Evolutionary conservation across 78 protist genomes (phyloP).

Genomic region (Chrysochromulina tobinii): DNA sequence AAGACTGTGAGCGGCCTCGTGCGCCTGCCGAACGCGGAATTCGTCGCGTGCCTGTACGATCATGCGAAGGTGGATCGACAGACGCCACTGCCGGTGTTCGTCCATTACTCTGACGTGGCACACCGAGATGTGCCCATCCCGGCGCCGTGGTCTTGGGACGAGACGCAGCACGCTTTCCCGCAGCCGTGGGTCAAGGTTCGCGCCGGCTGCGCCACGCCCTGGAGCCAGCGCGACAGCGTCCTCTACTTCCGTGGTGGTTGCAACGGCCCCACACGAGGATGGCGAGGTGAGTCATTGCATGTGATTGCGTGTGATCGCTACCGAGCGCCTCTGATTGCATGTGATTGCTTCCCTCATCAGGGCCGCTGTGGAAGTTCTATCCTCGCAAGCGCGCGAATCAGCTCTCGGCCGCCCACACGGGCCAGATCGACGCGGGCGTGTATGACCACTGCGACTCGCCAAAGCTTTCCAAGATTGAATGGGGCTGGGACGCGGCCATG

Average conservation of each 20-base stretch:
- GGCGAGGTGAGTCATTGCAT: not conserved
- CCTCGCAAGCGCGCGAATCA: not conserved
- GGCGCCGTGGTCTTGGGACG: slow-evolving; percentile 27
- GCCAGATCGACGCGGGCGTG: not conserved
- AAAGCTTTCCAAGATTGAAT: not conserved
- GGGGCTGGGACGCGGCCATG: not conserved
- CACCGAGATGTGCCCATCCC: slow-evolving; percentile 5
- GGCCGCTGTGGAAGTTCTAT: not conserved
- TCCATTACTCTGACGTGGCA: not conserved
- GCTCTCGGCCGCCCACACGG: no score
- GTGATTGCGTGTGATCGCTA: no score
- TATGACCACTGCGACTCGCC: slow-evolving; percentile 23
- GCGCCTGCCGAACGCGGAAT: not conserved
- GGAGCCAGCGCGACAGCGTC: not conserved
- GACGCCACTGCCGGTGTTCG: not conserved
- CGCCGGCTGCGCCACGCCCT: not conserved
- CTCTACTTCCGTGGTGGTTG: slow-evolving; percentile 29
- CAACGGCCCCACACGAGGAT: slow-evolving; percentile 1
- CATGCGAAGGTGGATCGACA: not conserved
- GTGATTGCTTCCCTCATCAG: not conserved
- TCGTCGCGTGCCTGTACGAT: slow-evolving; percentile 14
- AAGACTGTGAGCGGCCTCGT: not conserved
- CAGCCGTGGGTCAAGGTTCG: not conserved
- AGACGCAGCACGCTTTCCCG: not conserved
- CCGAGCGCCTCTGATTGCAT: no score